These are phyloP conservation scores for Stachybotrys chartarum DNA, from an alignment of 2,329 filamentous ascomycete genomes.

Conservation along the genomic window DNA sequence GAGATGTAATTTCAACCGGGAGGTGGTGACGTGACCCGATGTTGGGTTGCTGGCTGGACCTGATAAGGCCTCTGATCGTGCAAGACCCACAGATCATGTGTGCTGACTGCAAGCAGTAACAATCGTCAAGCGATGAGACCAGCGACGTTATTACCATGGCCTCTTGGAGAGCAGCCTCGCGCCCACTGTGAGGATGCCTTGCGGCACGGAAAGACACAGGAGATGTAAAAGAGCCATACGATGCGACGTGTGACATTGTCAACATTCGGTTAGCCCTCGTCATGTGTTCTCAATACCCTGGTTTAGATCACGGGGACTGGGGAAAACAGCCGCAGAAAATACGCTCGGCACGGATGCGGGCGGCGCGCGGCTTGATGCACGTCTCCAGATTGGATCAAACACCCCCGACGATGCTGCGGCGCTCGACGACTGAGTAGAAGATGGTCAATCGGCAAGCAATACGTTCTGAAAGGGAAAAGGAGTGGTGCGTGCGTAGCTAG, in stretches of 20 bases:
- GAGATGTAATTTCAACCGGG: not conserved
- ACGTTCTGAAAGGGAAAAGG: not conserved
- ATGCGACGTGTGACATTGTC: not conserved
- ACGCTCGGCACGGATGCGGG: not conserved
- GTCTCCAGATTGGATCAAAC: not conserved
- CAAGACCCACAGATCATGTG: not conserved
- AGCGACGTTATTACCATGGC: not conserved
- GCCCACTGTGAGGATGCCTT: not conserved
- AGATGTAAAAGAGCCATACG: not conserved
- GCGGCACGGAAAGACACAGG: not conserved
- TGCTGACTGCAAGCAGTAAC: constrained; percentile 28
- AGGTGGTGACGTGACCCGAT: too few species aligned
- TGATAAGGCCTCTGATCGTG: not conserved
- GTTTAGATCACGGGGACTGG: not conserved
- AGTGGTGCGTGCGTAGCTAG: not conserved
- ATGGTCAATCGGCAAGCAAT: not conserved
- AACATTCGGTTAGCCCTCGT: not conserved
- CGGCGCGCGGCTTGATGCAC: not conserved
- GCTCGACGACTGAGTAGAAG: not conserved
- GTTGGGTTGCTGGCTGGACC: too few species aligned
- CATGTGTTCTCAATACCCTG: not conserved
- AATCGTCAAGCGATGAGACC: constrained; percentile 60
- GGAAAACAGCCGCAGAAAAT: not conserved
- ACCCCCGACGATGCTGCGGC: not conserved
- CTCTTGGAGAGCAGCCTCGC: not conserved